These are phyloP conservation scores for Priceomyces fermenticarens DNA, from an alignment of 805 yeast species.

Conservation along the genomic window DNA sequence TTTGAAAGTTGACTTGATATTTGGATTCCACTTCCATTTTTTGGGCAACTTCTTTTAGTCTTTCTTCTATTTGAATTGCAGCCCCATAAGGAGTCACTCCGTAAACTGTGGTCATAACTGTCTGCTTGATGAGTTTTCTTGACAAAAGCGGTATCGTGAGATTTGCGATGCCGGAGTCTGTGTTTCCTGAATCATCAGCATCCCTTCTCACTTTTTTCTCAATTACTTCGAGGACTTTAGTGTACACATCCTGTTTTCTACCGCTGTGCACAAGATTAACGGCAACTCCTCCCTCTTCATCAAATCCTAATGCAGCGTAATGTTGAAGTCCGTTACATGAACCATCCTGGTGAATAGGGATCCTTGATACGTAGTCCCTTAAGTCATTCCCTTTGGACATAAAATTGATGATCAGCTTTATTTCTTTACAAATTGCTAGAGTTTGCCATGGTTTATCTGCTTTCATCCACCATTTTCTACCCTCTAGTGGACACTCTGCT, in stretches of 20 bases:
- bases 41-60: constrained; percentile 20
- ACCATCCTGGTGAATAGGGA: constrained; percentile 43
- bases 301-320: constrained; percentile 42
- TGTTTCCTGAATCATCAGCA: not conserved
- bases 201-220: constrained; percentile 9
- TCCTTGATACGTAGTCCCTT: constrained; percentile 21
- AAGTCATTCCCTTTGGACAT: constrained; percentile 15
- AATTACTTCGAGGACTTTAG: constrained; percentile 27
- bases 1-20: not conserved
- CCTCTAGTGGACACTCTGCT: constrained; percentile 24
- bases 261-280: constrained; percentile 30
- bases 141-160: constrained; percentile 15
- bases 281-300: constrained; percentile 33
- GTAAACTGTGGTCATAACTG: constrained; percentile 45
- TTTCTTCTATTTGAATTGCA: constrained; percentile 24
- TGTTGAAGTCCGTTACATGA: constrained; percentile 47
- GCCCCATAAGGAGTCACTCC: constrained; percentile 42
- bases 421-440: constrained; percentile 33
- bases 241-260: constrained; percentile 29
- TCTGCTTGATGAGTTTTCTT: constrained; percentile 37
- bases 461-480: constrained; percentile 31
- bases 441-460: constrained; percentile 42
- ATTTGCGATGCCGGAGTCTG: constrained; percentile 10
- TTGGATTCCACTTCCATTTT: constrained; percentile 1
- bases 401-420: constrained; percentile 16